phyloP scores from a whole-genome alignment of 2,329 filamentous ascomycete genomes.

The Fusarium brevicatenulatum region DNA sequence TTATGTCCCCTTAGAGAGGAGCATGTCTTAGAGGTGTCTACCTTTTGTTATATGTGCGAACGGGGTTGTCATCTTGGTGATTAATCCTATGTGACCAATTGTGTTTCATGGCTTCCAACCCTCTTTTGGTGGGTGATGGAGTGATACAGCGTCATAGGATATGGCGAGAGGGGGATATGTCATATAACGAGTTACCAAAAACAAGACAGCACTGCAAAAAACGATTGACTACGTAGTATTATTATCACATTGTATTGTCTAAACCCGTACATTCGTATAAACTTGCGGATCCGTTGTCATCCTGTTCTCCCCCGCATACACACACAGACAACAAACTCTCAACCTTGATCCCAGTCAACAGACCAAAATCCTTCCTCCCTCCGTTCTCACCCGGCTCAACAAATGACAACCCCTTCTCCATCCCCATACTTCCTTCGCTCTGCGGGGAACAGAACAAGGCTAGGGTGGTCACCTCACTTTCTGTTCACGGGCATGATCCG shows the following conservation, averaged over 20 bases:
- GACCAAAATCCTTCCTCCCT: slow-evolving; percentile 1
- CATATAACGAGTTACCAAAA: neutral
- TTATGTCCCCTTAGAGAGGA: too few species aligned
- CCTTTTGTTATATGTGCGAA: neutral
- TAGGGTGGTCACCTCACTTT: slow-evolving; percentile 14
- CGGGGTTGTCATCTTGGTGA: neutral
- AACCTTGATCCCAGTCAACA: neutral
- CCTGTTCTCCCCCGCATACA: slow-evolving; percentile 6
- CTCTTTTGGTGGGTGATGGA: neutral
- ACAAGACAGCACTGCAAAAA: neutral
- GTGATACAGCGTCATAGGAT: slow-evolving; percentile 12
- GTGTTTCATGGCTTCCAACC: neutral
- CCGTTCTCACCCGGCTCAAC: slow-evolving; percentile 17
- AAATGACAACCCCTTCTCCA: slow-evolving; percentile 7
- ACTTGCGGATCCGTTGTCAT: neutral
- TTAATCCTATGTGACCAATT: slow-evolving; percentile 13
- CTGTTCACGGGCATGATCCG: slow-evolving; percentile 16
- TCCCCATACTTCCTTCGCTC: neutral
- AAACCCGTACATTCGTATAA: neutral
- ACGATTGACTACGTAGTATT: neutral
- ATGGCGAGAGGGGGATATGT: neutral
- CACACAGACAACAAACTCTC: neutral
- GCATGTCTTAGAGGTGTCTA: slow-evolving; percentile 16
- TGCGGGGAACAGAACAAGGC: slow-evolving; percentile 20
- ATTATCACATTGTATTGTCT: neutral